Base-by-base conservation (phyloP, 371 early-diverging fungal genomes). In the Mucor piriformis region DNA sequence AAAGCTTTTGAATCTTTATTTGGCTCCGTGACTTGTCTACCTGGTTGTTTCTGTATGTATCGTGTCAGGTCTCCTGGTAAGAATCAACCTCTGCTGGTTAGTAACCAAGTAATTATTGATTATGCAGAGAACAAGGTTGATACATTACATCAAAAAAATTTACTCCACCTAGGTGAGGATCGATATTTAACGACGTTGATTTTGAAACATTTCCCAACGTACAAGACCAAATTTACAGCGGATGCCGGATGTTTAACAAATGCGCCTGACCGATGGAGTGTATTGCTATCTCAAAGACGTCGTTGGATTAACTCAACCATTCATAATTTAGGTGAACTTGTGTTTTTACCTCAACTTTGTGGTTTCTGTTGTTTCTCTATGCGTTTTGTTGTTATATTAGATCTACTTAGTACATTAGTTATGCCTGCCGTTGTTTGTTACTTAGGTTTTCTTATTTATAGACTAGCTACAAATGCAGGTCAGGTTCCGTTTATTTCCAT, bases 281-380 rank as follows among this genome's bases (percentile, higher is more conserved):
- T 98, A 1, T 83, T 99, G 37, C 63, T 98, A 23, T 97, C 97
- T 10, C 97, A 97, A 69, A 85, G 98, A 56, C 88, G 98, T 70
- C 82, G 98, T 49, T 97, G 98, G 98, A 97, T 97, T 62, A 97
- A 97, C 74, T 95, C 95, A 11, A 97, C 98, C 0, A 87, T 97
- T 33, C 94, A 94, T 74, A 97, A 97, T 67, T 72, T 96, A 50
- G 88, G 94, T 60, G 98, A 96, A 70, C 74, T 97, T 16, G 82
- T 94, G 23, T 79, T 88, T 37, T 81, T 97, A 23, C 88, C 90
- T 42, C 87, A 90, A 50, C 83, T 98, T 18, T 99, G 99, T 60
- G 99, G 99, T 47, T 96, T 95, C 75, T 96, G 95, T 71, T 95
- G 95, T 69, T 98, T 96, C 83, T 96, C 97, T n/a, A 98, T 99